Base-by-base conservation (phyloP, 768 basidiomycete species). In the Trametes villosa region DNA sequence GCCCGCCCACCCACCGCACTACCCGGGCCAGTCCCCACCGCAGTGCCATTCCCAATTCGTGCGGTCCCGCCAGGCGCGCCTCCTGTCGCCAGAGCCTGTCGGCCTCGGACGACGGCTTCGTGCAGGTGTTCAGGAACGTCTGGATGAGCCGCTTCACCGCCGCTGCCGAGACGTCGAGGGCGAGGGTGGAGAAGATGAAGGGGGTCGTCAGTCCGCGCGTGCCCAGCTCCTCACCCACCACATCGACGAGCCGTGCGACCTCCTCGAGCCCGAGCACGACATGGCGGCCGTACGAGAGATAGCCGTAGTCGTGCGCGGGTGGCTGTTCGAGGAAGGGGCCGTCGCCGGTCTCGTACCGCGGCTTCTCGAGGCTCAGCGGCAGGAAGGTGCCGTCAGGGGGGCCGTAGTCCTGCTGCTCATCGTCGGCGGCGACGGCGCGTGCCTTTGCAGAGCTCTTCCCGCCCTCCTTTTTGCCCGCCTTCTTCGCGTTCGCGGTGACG, bases 1-100 rank as follows among this genome's bases (percentile, higher is more conserved):
- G 79, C 1, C 87, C 88, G 31, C 81, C 83, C 18, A 86, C 81
- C 4, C 90, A 81, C 47, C 93, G 75, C 34, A 92, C 83, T 46
- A 93, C 84, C 26, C 95, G 78, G 3, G 87, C 90, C 6, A 98
- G 82, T 31, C 88, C 93, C 97, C 97, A 99, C 24, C 96, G 87
- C 31, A 98, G 79, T 67, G 89, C 85, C 88, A 96, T 95, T 5
- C 89, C 94, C 15, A 98, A 78, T 68, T 97, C 92, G 62, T 96
- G 88, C 12, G 92, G 88, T 5, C 86, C 87, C 0, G 94, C 91
- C 68, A 96, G 92, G 33, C 78, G 77, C 1, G 94, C 88, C 70
- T 98, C 95, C 65, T 94, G 88, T 42, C 83, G 79, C 87, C 88
- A 92, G 52, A 79, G 79, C 26, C 67, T 68, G 47, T 89, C 87